Evolutionary conservation across 768 basidiomycete genomes (phyloP).

Genomic region (Gelatoporia subvermispora): DNA sequence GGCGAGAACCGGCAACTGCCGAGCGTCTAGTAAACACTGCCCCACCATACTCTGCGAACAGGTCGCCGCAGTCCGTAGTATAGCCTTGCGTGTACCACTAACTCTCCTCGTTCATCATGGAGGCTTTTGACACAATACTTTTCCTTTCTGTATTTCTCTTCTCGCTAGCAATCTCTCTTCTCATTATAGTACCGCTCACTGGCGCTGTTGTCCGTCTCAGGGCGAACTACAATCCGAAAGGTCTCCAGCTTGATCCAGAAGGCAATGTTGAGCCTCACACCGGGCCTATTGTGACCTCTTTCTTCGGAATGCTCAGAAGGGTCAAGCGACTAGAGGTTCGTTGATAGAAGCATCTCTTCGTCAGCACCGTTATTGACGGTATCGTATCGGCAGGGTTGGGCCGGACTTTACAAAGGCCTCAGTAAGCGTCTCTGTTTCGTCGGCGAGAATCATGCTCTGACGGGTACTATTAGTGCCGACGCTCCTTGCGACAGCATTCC

Average conservation of each 20-base stretch:
- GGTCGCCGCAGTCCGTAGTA: neutral
- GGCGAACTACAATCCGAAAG: slow-evolving; percentile 56
- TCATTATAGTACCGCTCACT: slow-evolving; percentile 40
- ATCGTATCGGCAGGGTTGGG: slow-evolving; percentile 44
- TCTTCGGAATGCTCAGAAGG: slow-evolving; percentile 67
- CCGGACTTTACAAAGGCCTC: slow-evolving; percentile 77
- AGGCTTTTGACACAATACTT: slow-evolving; percentile 21
- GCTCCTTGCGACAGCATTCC: slow-evolving; percentile 42
- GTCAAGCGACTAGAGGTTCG: slow-evolving; percentile 71
- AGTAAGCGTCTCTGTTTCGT: slow-evolving; percentile 33
- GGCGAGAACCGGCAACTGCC: neutral
- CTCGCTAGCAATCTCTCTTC: slow-evolving; percentile 54
- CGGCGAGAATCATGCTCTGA: slow-evolving; percentile 18
- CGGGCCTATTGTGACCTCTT: slow-evolving; percentile 67
- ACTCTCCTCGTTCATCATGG: slow-evolving; percentile 8
- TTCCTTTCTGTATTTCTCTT: slow-evolving; percentile 44
- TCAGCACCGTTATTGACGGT: neutral
- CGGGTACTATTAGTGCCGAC: slow-evolving; percentile 39
- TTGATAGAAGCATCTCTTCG: neutral
- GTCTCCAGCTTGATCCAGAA: slow-evolving; percentile 73
- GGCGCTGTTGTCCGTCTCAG: slow-evolving; percentile 73
- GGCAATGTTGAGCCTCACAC: slow-evolving; percentile 73
- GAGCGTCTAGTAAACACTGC: no score
- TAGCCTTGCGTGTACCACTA: slow-evolving; percentile 4
- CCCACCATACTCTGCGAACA: no score